Evolutionary conservation across 2,329 filamentous ascomycete species (phyloP).

Genomic region (Exophiala xenobiotica): DNA sequence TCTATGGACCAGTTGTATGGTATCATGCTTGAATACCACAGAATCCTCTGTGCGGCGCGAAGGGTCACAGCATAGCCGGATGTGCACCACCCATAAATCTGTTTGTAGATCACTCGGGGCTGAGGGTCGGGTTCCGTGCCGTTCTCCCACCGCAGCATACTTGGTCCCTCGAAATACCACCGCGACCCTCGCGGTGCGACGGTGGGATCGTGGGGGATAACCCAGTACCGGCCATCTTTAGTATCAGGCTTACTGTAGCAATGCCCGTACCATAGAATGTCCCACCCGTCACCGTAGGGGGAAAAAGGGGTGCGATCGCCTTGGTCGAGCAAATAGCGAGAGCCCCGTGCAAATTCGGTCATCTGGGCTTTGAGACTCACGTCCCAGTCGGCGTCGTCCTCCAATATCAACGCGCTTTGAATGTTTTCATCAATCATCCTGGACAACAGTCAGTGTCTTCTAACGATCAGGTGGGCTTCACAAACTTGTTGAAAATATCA

Average conservation of each 20-base stretch:
- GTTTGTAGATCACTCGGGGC: background rate
- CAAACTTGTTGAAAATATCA: slow-evolving; percentile 39
- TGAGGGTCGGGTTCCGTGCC: slow-evolving; percentile 1
- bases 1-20: slow-evolving; percentile 3
- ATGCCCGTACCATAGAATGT: slow-evolving; percentile 52
- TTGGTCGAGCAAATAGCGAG: background rate
- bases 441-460: slow-evolving; percentile 1
- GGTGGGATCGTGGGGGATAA: slow-evolving; percentile 34
- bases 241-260: slow-evolving; percentile 37
- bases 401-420: slow-evolving; percentile 51
- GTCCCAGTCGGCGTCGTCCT: slow-evolving; percentile 60
- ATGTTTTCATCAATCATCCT: slow-evolving; percentile 46
- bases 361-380: slow-evolving; percentile 51
- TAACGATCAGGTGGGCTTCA: too few relatives aligned
- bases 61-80: slow-evolving; percentile 13
- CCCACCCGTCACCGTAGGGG: slow-evolving; percentile 53
- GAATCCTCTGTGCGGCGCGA: slow-evolving; percentile 6
- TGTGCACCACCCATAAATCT: slow-evolving; percentile 2
- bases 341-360: slow-evolving; percentile 33
- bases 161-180: background rate
- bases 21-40: slow-evolving; percentile 4
- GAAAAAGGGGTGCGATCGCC: slow-evolving; percentile 28
- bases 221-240: slow-evolving; percentile 30
- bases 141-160: slow-evolving; percentile 1
- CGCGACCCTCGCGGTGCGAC: slow-evolving; percentile 18